Conservation (phyloP, 768 basidiomycete species). For the Pleurotus tuoliensis region DNA sequence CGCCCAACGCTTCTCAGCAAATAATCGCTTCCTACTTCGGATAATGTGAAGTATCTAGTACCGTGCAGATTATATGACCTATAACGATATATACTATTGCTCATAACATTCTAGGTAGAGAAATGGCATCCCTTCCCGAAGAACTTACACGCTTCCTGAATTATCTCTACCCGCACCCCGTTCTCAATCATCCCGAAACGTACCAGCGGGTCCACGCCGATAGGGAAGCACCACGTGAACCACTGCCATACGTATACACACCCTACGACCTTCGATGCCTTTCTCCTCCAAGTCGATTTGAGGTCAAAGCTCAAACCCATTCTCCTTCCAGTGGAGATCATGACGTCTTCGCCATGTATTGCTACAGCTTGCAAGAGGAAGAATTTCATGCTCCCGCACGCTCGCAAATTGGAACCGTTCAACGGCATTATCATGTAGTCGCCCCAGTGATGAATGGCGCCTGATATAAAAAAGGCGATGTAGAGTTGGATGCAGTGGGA, state of each 20-base stretch:
- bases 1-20: no score
- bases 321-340: conserved; percentile 15
- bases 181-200: not conserved
- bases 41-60: no score
- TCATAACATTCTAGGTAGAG: not conserved
- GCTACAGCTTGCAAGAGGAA: conserved; percentile 24
- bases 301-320: not conserved
- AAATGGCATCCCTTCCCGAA: not conserved
- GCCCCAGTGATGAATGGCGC: conserved; percentile 21
- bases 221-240: conserved; percentile 7
- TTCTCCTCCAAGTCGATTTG: not conserved
- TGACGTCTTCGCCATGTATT: conserved; percentile 26
- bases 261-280: conserved; percentile 1
- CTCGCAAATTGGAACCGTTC: not conserved
- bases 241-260: conserved; percentile 13
- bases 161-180: not conserved
- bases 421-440: conserved; percentile 15
- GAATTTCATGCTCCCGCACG: conserved; percentile 15
- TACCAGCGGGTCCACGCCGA: not conserved
- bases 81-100: not conserved
- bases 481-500: conserved; percentile 25
- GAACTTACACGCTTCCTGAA: not conserved
- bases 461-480: conserved; percentile 28
- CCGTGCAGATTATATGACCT: no score
- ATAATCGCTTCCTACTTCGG: no score